Percentiles rank a stretch among this genome's conserved stretches.
Conservation (phyloP, 2,329 filamentous ascomycete genomes). For the Dryadomyces quercivorus region DNA sequence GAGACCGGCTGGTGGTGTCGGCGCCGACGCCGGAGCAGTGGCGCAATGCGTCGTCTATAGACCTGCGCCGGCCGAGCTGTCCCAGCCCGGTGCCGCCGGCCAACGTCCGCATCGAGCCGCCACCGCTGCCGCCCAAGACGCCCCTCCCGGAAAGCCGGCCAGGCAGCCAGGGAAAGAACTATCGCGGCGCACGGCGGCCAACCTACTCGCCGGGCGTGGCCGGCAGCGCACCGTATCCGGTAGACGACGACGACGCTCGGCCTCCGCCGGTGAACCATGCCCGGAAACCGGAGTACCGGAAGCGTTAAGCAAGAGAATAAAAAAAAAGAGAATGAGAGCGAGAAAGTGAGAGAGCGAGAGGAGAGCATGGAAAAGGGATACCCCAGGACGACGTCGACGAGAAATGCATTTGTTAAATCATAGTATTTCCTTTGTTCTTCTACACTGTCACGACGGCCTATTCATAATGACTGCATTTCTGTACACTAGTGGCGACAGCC, state of each 20-base stretch:
- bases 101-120: constrained; percentile 41
- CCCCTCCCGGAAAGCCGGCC: constrained; percentile 45
- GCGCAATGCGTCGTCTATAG: constrained; percentile 28
- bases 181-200: background rate
- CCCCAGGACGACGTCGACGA: too few species aligned
- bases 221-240: constrained; percentile 59
- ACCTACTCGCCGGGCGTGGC: background rate
- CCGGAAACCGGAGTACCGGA: constrained; percentile 61
- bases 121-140: constrained; percentile 67
- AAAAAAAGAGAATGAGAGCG: background rate
- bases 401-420: too few species aligned
- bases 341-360: background rate
- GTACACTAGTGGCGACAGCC: too few species aligned
- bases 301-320: constrained; percentile 1
- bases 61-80: constrained; percentile 12
- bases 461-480: too few species aligned
- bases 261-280: constrained; percentile 79
- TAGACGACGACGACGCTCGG: constrained; percentile 59
- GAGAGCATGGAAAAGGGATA: too few species aligned
- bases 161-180: constrained; percentile 16
- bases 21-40: constrained; percentile 49
- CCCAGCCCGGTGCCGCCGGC: background rate
- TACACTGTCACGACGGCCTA: too few species aligned
- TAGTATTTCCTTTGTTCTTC: too few species aligned
- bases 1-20: constrained; percentile 41